Evolutionary conservation across 108 stramenopile species (phyloP), one percentile per base, ranked within the genome.

Genomic region (Discostella stelligeroides): DNA sequence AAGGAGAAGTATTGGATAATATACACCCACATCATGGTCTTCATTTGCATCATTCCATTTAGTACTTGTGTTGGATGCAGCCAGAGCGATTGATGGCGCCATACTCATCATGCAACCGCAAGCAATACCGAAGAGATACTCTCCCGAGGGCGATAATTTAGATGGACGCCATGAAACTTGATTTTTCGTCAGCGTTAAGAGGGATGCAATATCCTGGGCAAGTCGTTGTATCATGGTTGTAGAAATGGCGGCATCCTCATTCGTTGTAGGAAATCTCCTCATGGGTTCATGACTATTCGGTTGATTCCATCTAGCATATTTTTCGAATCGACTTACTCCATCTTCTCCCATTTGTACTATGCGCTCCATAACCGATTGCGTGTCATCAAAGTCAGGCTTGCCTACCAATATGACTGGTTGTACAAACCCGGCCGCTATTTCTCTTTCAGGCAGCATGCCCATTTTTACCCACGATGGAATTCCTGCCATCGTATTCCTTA

Each of bases 71-170:
- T 66, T 28, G 41, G 48, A 4, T 7, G 45, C 14, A 21, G 46
- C 27, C 27, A 23, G 2, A 25, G 38, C 43, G 39, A 68, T 43
- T 40, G 66, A 38, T 38, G 77, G 72, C n/a, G 73, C 50, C 20
- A 70, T 60, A 43, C 79, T 80, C 38, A 42, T 45, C 68, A 80
- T 75, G 53, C 67, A 80, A 21, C 28, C 79, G 69, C 73, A 80
- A 0, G 79, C 79, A 0, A 80, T 53, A 12, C 73, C 73, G 54
- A 80, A 69, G 38, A 80, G 24, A 43, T 74, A 80, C 59, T 75
- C 68, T 34, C 60, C 59, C 4, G 79, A 80, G 11, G 79, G 79
- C 0, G 73, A 70, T 18, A 80, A 42, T 23, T 46, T 29, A 24
- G 72, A 65, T 1, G 79, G 73, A 1, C 4, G 40, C 24, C 27